Base-by-base conservation (phyloP, 2,329 filamentous ascomycete species). In the Aureobasidium melanogenum region DNA sequence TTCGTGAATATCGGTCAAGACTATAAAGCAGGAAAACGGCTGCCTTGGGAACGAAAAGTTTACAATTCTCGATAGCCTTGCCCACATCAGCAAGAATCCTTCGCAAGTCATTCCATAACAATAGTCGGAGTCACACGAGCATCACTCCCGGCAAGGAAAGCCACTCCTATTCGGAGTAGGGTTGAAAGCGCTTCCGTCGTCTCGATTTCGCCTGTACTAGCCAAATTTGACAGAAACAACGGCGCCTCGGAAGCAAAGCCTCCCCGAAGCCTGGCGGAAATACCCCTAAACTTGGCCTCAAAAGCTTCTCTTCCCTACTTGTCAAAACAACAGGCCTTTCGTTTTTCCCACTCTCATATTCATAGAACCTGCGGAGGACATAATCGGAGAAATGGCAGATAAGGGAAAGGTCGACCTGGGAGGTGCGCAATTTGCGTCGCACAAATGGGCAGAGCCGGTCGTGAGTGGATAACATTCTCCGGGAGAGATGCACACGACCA, bases 391-490 rank as follows among this genome's bases (percentile, higher is more conserved):
- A 30, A 24, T 52, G 50, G 50, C 50, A 39, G 50, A 52, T 28
- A 52, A 52, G 50, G 51, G 51, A 55, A 24, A 55, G 9, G 26
- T 55, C 5, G 28, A 61, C 28, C 10, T 61, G 30, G 67, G 67
- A 54, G 66, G 65, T 48, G 65, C 67, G 46, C 67, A 69, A 50
- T 67, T 65, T 26, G 62, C 64, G 50, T 60, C 67, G 39, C 63
- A 67, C 46, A 63, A 64, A 44, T 68, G 64, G 64, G 67, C 65
- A 48, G 67, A 69, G 61, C 67, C 67, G 51, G 32, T 68, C 63
- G 67, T 69, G 60, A 63, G 67, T 62, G n/a, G 15, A 19, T 2
- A 8, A n/a, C 1, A 10, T 36, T 32, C 17, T 7, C 10, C 22
- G 38, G 6, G 2, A 14, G 19, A 36, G 30, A 12, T 51, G 50